These are phyloP conservation scores for Barnettozyma salicaria DNA, from an alignment of 805 yeast species.

Conservation along the genomic window DNA sequence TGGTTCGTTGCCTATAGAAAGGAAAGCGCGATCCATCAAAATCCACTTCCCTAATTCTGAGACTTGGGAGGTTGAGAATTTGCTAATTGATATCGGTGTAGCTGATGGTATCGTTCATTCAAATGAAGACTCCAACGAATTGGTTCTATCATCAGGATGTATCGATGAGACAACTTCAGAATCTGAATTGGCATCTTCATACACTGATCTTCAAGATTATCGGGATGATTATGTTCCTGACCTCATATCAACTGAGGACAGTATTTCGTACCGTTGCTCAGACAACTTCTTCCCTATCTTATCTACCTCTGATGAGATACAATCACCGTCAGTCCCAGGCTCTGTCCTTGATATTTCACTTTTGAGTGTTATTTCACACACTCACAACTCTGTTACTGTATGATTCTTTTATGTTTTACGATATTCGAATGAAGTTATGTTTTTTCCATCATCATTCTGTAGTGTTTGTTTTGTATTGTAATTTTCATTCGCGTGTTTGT, in stretches of 20 bases:
- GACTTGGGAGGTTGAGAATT: constrained; percentile 44
- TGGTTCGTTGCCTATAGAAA: constrained; percentile 60
- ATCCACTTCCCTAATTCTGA: constrained; percentile 73
- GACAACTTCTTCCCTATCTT: constrained; percentile 9
- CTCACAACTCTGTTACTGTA: too few relatives aligned
- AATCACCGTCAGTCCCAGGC: constrained; percentile 7
- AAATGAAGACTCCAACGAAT: constrained; percentile 16
- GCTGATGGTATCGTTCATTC: constrained; percentile 48
- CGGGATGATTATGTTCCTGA: constrained; percentile 20
- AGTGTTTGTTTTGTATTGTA: too few relatives aligned
- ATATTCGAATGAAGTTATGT: too few relatives aligned
- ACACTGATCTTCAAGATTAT: constrained; percentile 1
- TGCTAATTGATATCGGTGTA: constrained; percentile 56
- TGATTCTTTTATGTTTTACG: too few relatives aligned
- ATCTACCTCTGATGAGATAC: constrained; percentile 7
- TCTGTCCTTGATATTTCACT: background rate
- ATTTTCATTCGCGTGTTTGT: too few relatives aligned
- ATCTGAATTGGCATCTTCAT: too few relatives aligned
- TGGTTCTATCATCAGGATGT: constrained; percentile 4
- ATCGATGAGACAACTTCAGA: too few relatives aligned
- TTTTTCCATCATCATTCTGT: too few relatives aligned
- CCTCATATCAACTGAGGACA: constrained; percentile 13
- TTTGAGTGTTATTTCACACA: background rate
- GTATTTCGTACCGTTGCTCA: constrained; percentile 6
- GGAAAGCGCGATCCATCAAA: constrained; percentile 38